Conservation (phyloP, 345 rosid genomes). For the Linum lewisii region DNA sequence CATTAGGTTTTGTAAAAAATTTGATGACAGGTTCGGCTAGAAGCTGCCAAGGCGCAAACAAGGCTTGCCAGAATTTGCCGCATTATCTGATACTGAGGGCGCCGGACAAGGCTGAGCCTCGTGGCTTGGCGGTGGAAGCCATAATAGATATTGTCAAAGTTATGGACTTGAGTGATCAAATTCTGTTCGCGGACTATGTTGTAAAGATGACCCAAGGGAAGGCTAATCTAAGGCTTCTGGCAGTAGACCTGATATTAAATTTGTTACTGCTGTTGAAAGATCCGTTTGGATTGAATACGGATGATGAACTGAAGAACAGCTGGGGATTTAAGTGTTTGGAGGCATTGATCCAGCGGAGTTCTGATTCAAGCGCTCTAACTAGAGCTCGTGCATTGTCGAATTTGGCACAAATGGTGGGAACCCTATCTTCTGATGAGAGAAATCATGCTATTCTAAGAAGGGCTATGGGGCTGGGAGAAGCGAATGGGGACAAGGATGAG, state of each 20-base stretch:
- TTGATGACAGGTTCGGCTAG: conserved; percentile 27
- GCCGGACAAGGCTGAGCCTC: conserved; percentile 81
- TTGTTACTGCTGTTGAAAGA: conserved; percentile 43
- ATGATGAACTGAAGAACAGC: conserved; percentile 18
- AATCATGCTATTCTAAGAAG: conserved; percentile 39
- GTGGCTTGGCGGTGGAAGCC: conserved; percentile 76
- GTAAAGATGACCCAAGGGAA: conserved; percentile 68
- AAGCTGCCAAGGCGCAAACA: conserved; percentile 36
- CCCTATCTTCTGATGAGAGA: conserved; percentile 37
- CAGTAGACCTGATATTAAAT: conserved; percentile 65
- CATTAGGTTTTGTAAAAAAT: conserved; percentile 42
- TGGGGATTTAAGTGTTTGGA: conserved; percentile 60
- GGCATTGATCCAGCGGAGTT: conserved; percentile 63
- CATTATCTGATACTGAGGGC: conserved; percentile 63
- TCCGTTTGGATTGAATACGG: conserved; percentile 30
- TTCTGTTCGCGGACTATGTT: conserved; percentile 41
- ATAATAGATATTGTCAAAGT: conserved; percentile 56
- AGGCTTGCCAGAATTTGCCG: conserved; percentile 52
- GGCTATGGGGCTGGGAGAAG: conserved; percentile 39
- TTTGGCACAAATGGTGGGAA: conserved; percentile 67
- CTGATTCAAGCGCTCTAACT: conserved; percentile 43
- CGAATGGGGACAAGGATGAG: conserved; percentile 20
- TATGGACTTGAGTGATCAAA: conserved; percentile 46
- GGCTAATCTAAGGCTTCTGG: conserved; percentile 56
- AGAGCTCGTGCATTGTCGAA: conserved; percentile 81